phyloP scores from a whole-genome alignment of 768 basidiomycete species.

The Boletus reticulatus region DNA sequence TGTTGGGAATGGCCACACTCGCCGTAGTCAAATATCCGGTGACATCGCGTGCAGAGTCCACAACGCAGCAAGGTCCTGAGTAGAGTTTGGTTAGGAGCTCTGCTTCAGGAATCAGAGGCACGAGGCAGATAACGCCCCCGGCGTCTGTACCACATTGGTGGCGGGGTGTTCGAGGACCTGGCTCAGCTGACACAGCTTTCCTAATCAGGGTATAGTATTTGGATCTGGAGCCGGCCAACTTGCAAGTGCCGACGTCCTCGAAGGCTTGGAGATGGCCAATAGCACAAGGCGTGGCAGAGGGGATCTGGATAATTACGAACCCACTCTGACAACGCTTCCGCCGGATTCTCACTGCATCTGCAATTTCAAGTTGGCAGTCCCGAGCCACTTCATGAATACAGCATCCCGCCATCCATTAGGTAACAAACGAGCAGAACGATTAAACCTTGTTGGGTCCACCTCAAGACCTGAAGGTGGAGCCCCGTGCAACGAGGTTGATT shows the following conservation, averaged over 20 bases:
- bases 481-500: slow-evolving; percentile 13
- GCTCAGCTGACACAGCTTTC: slow-evolving; percentile 1
- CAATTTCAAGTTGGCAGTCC: slow-evolving; percentile 7
- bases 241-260: no score
- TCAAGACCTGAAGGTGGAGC: neutral
- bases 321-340: neutral
- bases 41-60: slow-evolving; percentile 6
- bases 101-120: slow-evolving; percentile 11
- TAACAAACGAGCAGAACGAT: neutral
- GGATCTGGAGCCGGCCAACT: slow-evolving; percentile 6
- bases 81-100: neutral
- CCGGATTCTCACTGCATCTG: neutral
- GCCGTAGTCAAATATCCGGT: neutral
- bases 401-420: slow-evolving; percentile 15
- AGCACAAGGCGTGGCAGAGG: neutral
- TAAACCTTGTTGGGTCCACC: neutral
- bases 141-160: slow-evolving; percentile 26
- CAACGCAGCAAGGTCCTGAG: no score
- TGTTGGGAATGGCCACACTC: no score
- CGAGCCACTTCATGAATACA: slow-evolving; percentile 12
- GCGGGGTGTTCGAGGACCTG: slow-evolving; percentile 23
- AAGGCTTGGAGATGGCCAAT: neutral
- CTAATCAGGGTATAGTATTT: slow-evolving; percentile 8
- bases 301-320: neutral
- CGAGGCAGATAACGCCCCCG: slow-evolving; percentile 28